These are phyloP conservation scores for Sphaceloma murrayae DNA, from an alignment of 2,329 filamentous ascomycete genomes.

Conservation along the genomic window DNA sequence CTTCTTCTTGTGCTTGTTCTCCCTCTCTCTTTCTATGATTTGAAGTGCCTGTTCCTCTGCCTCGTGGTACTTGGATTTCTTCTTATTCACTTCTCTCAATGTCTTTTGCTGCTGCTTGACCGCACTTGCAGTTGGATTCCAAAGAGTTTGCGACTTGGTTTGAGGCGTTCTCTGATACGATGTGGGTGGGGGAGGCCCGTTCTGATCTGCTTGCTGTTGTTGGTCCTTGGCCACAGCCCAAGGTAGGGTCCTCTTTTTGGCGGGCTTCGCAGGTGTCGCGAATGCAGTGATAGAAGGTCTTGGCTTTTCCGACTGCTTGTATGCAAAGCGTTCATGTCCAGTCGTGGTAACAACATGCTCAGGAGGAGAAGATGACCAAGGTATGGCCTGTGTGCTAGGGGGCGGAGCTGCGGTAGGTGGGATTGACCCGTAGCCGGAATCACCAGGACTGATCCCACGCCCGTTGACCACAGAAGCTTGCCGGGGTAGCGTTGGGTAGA, in stretches of 20 bases:
- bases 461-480: conserved; percentile 17
- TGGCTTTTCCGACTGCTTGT: neutral
- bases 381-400: conserved; percentile 49
- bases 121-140: conserved; percentile 65
- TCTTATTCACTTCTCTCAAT: conserved; percentile 53
- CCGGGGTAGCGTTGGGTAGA: conserved; percentile 26
- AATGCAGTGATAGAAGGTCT: conserved; percentile 5
- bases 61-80: conserved; percentile 39
- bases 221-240: conserved; percentile 11
- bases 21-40: conserved; percentile 37
- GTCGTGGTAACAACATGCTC: conserved; percentile 33
- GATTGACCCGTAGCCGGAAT: conserved; percentile 24
- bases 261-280: conserved; percentile 27
- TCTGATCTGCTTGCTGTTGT: conserved; percentile 23
- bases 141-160: conserved; percentile 37
- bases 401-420: conserved; percentile 24
- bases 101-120: conserved; percentile 70
- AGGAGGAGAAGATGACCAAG: conserved; percentile 53
- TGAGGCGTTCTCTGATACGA: conserved; percentile 18
- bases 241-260: conserved; percentile 49
- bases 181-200: conserved; percentile 17
- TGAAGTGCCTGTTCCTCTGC: conserved; percentile 31
- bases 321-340: conserved; percentile 5
- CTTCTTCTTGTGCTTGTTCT: conserved; percentile 35
- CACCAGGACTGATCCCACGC: conserved; percentile 8